Percentiles rank a stretch among this genome's conserved stretches.
Conservation (phyloP, 179 eudicot genomes). For the Corrigiola litoralis region DNA sequence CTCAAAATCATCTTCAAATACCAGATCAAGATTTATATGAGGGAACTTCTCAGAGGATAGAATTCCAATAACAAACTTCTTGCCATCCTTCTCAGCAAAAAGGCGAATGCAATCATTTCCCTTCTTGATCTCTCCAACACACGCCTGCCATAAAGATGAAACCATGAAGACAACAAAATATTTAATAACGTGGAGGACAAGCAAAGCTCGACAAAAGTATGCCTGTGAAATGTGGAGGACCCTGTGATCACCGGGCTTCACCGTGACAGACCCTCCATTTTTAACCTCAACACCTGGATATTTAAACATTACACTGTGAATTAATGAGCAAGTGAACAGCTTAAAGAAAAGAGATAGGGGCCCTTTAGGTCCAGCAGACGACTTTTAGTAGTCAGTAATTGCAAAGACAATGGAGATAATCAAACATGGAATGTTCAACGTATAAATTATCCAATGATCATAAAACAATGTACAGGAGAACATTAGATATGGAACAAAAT, state of each 20-base stretch:
- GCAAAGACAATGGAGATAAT: too few species aligned
- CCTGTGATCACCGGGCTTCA: conserved; percentile 44
- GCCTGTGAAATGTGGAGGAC: conserved; percentile 71
- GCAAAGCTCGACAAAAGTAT: background rate
- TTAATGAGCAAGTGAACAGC: background rate
- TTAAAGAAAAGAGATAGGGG: background rate
- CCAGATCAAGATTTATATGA: conserved; percentile 58
- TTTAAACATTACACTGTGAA: background rate
- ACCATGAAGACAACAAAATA: background rate
- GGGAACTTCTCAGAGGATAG: conserved; percentile 54
- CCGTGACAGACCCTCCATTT: conserved; percentile 45
- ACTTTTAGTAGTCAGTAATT: too few species aligned
- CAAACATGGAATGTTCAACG: too few species aligned
- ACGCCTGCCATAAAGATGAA: conserved; percentile 42
- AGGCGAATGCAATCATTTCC: conserved; percentile 48
- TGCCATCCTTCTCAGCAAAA: conserved; percentile 40
- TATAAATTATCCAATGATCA: too few species aligned
- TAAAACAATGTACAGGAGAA: too few species aligned
- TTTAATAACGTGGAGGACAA: background rate
- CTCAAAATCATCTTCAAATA: conserved; percentile 56
- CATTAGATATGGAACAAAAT: too few species aligned
- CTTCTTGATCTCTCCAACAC: conserved; percentile 57
- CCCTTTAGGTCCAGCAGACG: background rate
- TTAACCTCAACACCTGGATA: conserved; percentile 60
- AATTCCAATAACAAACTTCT: conserved; percentile 57